Base-by-base conservation (phyloP, 2,329 filamentous ascomycete species). In the Diplodia scrobiculata region DNA sequence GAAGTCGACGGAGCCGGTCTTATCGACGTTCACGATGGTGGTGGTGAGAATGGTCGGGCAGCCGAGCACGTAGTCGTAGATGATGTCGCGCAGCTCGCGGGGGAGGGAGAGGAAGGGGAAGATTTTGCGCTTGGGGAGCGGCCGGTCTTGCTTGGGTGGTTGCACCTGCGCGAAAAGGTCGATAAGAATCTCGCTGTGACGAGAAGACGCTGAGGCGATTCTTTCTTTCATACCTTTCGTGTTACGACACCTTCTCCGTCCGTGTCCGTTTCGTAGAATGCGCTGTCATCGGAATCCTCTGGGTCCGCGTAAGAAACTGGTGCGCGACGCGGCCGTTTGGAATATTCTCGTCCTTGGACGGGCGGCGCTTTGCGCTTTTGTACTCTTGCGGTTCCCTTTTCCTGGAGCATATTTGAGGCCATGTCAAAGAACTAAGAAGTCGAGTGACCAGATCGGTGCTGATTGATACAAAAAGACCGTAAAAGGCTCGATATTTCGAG, bases 101-200 rank as follows among this genome's bases (percentile, higher is more conserved):
- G 75, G 75, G 0, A 78, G 72, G 11, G 73, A 10, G 48, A 78
- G 67, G 60, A 78, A 78, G 0, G 73, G 75, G 54, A 78, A 77
- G 65, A 73, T 69, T 45, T 73, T 74, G 65, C 58, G 71, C 63
- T 75, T 75, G 5, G 73, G 71, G 48, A 74, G 72, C 9, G 70
- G 70, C 5, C 47, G 45, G 17, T 32, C 38, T 25, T 10, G 21
- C 19, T 59, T 59, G 7, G 38, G 21, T 21, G 29, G 45, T 25
- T 47, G 55, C 11, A 11, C 14, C 13, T 29, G 10, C 5, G 11
- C 5, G 0, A 21, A 32, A 11, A 10, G 4, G 21, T 2, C 19
- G 17, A 59, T 36, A 13, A 36, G 34, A 13, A 36, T 36, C 34
- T 10, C 34, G 10, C 9, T 1, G 34, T 38, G 21, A 19, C 1